Percentiles rank a stretch among this genome's conserved stretches.
Conservation (phyloP, 371 early-diverging fungal genomes). For the Smittium culicis region DNA sequence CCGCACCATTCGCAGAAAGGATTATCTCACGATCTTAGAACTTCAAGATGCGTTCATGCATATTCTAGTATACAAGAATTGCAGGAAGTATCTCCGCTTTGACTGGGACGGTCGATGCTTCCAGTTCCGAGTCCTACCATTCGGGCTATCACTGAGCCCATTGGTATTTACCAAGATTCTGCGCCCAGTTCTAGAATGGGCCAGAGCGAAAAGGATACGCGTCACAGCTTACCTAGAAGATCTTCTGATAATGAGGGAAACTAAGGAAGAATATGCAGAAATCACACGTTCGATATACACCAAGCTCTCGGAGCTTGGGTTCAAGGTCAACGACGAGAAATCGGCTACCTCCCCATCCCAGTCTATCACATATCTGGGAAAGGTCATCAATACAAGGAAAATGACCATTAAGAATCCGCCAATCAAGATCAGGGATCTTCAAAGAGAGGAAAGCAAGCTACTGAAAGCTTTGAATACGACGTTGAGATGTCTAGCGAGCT, state of each 20-base stretch:
- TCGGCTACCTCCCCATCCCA: slow-evolving; percentile 27
- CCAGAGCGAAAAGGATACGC: slow-evolving; percentile 22
- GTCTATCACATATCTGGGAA: slow-evolving; percentile 28
- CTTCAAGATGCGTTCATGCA: slow-evolving; percentile 31
- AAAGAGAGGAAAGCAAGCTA: neutral
- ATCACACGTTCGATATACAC: slow-evolving; percentile 16
- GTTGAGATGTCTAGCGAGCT: slow-evolving; percentile 8
- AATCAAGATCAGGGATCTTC: neutral
- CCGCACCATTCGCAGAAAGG: slow-evolving; percentile 18
- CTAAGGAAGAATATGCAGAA: slow-evolving; percentile 6
- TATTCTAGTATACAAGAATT: slow-evolving; percentile 22
- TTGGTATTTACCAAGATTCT: slow-evolving; percentile 33
- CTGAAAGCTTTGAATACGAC: neutral
- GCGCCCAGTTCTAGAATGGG: slow-evolving; percentile 25
- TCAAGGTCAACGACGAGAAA: slow-evolving; percentile 21
- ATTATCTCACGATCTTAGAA: slow-evolving; percentile 27
- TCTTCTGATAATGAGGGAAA: slow-evolving; percentile 20
- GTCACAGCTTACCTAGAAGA: slow-evolving; percentile 31
- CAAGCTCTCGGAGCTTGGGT: slow-evolving; percentile 22
- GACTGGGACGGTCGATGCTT: slow-evolving; percentile 32
- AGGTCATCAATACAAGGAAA: slow-evolving; percentile 24
- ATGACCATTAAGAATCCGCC: neutral
- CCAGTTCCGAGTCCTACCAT: slow-evolving; percentile 33
- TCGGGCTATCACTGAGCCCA: slow-evolving; percentile 34
- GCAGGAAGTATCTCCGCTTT: slow-evolving; percentile 31